These are phyloP conservation scores for Russula foetens DNA, from an alignment of 768 basidiomycete genomes.

Conservation along the genomic window DNA sequence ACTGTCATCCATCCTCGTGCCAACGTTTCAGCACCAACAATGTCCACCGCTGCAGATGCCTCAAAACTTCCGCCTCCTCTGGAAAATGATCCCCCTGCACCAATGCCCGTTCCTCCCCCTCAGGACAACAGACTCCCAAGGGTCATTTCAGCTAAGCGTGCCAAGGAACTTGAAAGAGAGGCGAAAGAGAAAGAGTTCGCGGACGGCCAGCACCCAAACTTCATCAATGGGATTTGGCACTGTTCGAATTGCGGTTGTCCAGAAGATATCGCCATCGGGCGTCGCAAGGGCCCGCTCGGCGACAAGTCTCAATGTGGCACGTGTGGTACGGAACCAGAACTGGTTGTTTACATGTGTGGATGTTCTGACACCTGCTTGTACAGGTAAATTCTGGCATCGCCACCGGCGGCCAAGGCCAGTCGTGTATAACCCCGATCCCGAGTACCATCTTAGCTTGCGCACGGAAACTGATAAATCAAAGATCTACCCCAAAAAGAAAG, in stretches of 20 bases:
- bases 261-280: slow-evolving; percentile 74
- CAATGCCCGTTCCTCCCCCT: slow-evolving; percentile 24
- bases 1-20: slow-evolving; percentile 55
- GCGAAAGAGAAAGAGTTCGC: slow-evolving; percentile 80
- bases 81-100: slow-evolving; percentile 50
- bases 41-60: slow-evolving; percentile 61
- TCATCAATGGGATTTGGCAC: slow-evolving; percentile 85
- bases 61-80: slow-evolving; percentile 48
- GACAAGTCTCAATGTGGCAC: slow-evolving; percentile 85
- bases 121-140: slow-evolving; percentile 43
- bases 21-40: slow-evolving; percentile 47
- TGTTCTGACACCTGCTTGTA: slow-evolving; percentile 3
- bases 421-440: slow-evolving; percentile 68
- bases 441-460: slow-evolving; percentile 53
- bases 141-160: slow-evolving; percentile 49
- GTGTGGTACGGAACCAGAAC: slow-evolving; percentile 60
- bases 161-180: slow-evolving; percentile 70
- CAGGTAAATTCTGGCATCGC: slow-evolving; percentile 88
- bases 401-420: slow-evolving; percentile 76
- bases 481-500: slow-evolving; percentile 49
- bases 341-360: neutral
- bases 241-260: slow-evolving; percentile 94
- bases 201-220: slow-evolving; percentile 74
- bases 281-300: slow-evolving; percentile 84
- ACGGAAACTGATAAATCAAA: slow-evolving; percentile 51